Base-by-base conservation (phyloP, 2,329 filamentous ascomycete species). In the Exophiala xenobiotica region DNA sequence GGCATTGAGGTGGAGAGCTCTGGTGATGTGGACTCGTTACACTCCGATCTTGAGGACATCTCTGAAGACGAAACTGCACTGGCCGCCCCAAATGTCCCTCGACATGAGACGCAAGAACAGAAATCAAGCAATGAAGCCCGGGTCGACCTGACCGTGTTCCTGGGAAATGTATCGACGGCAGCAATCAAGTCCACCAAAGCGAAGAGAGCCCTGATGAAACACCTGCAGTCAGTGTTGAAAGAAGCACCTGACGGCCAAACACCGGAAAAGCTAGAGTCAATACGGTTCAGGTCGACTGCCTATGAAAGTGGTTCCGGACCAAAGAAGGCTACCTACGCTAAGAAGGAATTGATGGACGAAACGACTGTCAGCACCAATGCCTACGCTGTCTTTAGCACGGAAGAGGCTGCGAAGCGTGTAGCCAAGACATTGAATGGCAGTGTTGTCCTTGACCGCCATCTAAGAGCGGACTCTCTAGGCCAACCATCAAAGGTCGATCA, bases 321-420 rank as follows among this genome's bases (percentile, higher is more conserved):
- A 43, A 96, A 96, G 74, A 88, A 92, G 57, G 93, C 92, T n/a
- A 88, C 93, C 19, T 97, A 84, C 68, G 93, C 92, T 56, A 95
- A 89, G 63, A 90, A 91, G 67, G 85, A 90, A 19, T 77, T 97
- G 51, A 92, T 96, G 86, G 85, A 88, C 54, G 83, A 89, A 16
- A 99, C 95, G 1, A 93, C 92, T 1, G 89, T 88, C 64, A 95
- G 88, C 56, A 90, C 91, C 53, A 96, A 99, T 67, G 93, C 93
- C 40, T 99, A 99, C 67, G 89, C 81, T 23, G 90, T 99, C 42
- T 96, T 93, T 74, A 86, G 83, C 37, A 89, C 87, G 1, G 70
- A 81, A 1, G 74, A 81, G 6, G 89, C 88, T 2, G 90, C 90
- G 9, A 83, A 89, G 48, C 82, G 86, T 61, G 91, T 91, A 2